Evolutionary conservation across 192 early-diverging fungal genomes (phyloP).

Genomic region (Gigaspora rosea): DNA sequence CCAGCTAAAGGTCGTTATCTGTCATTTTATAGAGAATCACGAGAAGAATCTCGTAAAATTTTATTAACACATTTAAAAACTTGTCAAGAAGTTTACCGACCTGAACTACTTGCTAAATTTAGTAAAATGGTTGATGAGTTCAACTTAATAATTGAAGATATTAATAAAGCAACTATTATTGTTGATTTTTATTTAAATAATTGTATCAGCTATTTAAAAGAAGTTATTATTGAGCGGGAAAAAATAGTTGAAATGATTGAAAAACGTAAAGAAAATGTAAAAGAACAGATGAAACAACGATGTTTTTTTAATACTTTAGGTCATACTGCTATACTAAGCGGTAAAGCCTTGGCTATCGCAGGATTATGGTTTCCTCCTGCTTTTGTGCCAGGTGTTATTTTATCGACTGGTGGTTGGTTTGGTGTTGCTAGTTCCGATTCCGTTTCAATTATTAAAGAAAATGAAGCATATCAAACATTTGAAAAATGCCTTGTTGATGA

Average conservation of each 20-base stretch:
- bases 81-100: slow-evolving; percentile 1
- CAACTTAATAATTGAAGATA: background rate
- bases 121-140: slow-evolving; percentile 4
- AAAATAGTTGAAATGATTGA: slow-evolving; percentile 1
- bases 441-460: background rate
- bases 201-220: background rate
- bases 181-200: background rate
- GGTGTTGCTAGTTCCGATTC: background rate
- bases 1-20: background rate
- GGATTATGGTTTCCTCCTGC: slow-evolving; percentile 8
- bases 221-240: background rate
- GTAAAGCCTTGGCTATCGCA: slow-evolving; percentile 1
- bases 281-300: background rate
- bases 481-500: background rate
- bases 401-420: background rate
- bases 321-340: slow-evolving; percentile 1
- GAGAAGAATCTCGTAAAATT: slow-evolving; percentile 4
- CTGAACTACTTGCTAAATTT: slow-evolving; percentile 7
- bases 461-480: background rate
- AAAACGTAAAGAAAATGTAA: background rate
- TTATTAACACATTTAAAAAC: background rate
- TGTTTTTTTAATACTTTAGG: background rate
- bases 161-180: background rate
- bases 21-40: background rate
- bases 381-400: background rate